Conservation (phyloP, 192 early-diverging fungal species). For the Kickxella alabastrina region DNA sequence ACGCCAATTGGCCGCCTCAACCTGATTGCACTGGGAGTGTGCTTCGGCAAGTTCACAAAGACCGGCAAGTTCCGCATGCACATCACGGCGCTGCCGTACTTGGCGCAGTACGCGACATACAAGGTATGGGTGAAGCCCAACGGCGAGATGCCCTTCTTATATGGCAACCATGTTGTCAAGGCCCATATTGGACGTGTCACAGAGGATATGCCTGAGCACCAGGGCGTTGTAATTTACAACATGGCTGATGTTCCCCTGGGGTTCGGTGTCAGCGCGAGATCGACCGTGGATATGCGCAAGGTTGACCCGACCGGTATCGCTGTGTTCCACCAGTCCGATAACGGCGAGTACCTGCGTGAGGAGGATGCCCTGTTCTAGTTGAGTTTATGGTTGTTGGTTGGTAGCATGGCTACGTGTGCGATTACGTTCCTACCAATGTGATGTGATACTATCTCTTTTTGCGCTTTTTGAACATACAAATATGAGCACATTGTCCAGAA, state of each 20-base stretch:
- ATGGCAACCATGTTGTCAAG: conserved; percentile 97
- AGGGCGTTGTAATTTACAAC: conserved; percentile 90
- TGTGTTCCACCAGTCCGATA: conserved; percentile 96
- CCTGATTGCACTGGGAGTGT: conserved; percentile 87
- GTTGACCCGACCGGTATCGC: conserved; percentile 91
- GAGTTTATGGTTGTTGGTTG: not conserved
- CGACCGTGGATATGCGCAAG: conserved; percentile 87
- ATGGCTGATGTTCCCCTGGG: conserved; percentile 94
- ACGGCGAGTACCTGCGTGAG: conserved; percentile 90
- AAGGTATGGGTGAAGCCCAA: conserved; percentile 99
- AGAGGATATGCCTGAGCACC: conserved; percentile 97
- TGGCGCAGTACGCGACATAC: conserved; percentile 95
- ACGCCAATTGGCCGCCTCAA: conserved; percentile 79
- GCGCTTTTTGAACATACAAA: too few relatives aligned
- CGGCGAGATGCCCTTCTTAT: conserved; percentile 98
- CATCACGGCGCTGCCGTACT: conserved; percentile 86
- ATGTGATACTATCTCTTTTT: not conserved
- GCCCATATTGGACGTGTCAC: conserved; percentile 96
- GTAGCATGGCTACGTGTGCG: not conserved
- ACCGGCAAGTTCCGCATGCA: conserved; percentile 94
- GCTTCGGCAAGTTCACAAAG: conserved; percentile 99
- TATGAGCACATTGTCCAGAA: too few relatives aligned
- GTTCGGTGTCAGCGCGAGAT: conserved; percentile 94
- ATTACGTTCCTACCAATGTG: not conserved
- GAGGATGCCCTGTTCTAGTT: conserved; percentile 69